These are phyloP conservation scores for Hippophae tibetana DNA, from an alignment of 306 rosid genomes.

Conservation along the genomic window DNA sequence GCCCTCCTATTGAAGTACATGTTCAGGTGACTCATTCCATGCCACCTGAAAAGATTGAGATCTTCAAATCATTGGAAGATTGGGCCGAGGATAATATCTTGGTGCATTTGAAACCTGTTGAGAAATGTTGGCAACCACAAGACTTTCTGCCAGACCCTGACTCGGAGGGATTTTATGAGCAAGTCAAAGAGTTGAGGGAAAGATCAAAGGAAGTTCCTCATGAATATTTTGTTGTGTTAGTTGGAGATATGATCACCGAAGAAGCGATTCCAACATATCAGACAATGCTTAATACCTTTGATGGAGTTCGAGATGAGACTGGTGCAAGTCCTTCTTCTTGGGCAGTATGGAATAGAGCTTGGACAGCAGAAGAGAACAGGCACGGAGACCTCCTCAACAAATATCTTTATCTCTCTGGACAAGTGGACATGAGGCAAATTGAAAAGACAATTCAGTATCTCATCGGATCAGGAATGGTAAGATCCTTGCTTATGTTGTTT, in stretches of 20 bases:
- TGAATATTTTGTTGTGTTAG: constrained; percentile 44
- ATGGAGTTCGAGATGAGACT: constrained; percentile 50
- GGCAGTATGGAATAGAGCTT: constrained; percentile 48
- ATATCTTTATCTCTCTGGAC: constrained; percentile 50
- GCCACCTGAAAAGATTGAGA: constrained; percentile 47
- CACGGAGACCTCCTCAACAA: constrained; percentile 50
- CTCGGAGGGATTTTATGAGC: constrained; percentile 45
- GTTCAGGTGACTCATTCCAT: constrained; percentile 47
- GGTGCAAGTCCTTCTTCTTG: constrained; percentile 46
- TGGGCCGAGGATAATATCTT: constrained; percentile 46
- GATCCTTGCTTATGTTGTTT: constrained; percentile 7
- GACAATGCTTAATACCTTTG: constrained; percentile 50
- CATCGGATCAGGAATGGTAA: constrained; percentile 57
- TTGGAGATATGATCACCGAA: constrained; percentile 52
- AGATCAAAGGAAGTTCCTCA: constrained; percentile 46
- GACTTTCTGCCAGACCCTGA: constrained; percentile 48
- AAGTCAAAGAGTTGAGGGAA: constrained; percentile 46
- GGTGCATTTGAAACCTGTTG: constrained; percentile 46
- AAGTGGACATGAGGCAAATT: constrained; percentile 46
- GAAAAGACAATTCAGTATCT: constrained; percentile 49
- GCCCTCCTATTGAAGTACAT: constrained; percentile 35
- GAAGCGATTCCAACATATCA: constrained; percentile 59
- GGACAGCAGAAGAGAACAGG: constrained; percentile 59
- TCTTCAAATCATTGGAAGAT: constrained; percentile 36
- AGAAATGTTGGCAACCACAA: constrained; percentile 56